phyloP scores from a whole-genome alignment of 495 filamentous ascomycete genomes.

The Emericellopsis terricola region DNA sequence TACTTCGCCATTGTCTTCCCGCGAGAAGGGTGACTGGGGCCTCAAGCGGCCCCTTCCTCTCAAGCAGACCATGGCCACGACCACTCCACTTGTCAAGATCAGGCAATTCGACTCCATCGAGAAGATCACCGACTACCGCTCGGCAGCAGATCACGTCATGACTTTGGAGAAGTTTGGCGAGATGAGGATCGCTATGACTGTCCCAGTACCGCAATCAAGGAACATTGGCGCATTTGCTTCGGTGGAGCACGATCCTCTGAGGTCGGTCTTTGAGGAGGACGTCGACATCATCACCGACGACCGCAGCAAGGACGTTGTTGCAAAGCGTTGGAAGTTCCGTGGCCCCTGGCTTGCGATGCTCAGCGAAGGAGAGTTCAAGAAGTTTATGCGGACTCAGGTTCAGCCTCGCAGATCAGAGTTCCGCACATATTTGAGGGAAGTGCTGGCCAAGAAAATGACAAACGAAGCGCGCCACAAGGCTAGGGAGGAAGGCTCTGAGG shows the following conservation, averaged over 20 bases:
- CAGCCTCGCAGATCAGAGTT: conserved; percentile 43
- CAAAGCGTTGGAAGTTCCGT: conserved; percentile 52
- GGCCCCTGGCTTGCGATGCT: conserved; percentile 75
- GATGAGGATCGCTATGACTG: conserved; percentile 31
- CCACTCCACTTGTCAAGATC: conserved; percentile 52
- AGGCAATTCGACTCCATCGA: conserved; percentile 67
- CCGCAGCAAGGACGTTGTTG: conserved; percentile 8
- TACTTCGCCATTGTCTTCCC: conserved; percentile 59
- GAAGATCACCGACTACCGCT: conserved; percentile 81
- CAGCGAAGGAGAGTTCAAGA: conserved; percentile 50
- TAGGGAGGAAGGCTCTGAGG: conserved; percentile 26
- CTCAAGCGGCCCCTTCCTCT: conserved; percentile 72
- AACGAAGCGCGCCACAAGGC: conserved; percentile 21
- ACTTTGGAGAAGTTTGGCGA: conserved; percentile 82
- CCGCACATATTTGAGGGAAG: conserved; percentile 34
- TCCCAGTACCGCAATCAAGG: conserved; percentile 12
- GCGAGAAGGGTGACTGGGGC: conserved; percentile 77
- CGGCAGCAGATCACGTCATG: conserved; percentile 63
- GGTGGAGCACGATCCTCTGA: no score
- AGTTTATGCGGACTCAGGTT: conserved; percentile 43
- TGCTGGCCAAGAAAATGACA: conserved; percentile 24
- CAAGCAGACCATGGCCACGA: conserved; percentile 51
- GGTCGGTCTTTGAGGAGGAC: conserved; percentile 41
- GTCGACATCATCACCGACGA: conserved; percentile 21
- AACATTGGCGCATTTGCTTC: neutral